Evolutionary conservation across 2,329 filamentous ascomycete genomes (phyloP).

Genomic region (Rhynchosporium secalis): DNA sequence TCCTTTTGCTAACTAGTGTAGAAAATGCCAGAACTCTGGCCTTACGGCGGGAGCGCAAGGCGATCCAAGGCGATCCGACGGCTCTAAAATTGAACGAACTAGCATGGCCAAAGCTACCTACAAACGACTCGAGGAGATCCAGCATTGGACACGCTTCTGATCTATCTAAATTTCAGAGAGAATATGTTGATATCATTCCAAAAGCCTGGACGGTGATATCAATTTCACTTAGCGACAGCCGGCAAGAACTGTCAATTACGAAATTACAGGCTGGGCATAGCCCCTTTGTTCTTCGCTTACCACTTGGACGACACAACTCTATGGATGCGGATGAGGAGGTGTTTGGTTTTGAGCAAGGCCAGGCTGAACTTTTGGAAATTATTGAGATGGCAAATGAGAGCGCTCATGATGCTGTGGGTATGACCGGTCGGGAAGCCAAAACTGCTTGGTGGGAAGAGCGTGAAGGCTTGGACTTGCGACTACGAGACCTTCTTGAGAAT

Average conservation of each 20-base stretch:
- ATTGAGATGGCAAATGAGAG: conserved; percentile 79
- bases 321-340: conserved; percentile 77
- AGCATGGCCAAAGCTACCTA: conserved; percentile 48
- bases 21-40: conserved; percentile 71
- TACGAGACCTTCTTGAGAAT: conserved; percentile 77
- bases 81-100: conserved; percentile 35
- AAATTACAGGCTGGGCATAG: conserved; percentile 73
- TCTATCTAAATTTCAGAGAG: conserved; percentile 67
- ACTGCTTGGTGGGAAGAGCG: conserved; percentile 88
- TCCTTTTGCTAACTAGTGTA: conserved; percentile 23
- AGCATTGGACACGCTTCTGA: conserved; percentile 53
- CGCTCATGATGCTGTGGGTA: conserved; percentile 72
- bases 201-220: conserved; percentile 82
- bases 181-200: conserved; percentile 86
- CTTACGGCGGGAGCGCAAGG: conserved; percentile 64
- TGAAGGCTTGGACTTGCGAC: conserved; percentile 72
- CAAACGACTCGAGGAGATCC: conserved; percentile 43
- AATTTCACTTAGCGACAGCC: conserved; percentile 77
- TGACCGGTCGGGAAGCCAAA: conserved; percentile 72
- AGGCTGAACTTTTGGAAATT: conserved; percentile 77
- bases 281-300: conserved; percentile 85
- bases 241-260: conserved; percentile 85
- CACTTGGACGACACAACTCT: conserved; percentile 77
- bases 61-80: conserved; percentile 41
- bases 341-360: conserved; percentile 81